Percentiles rank a stretch among this genome's conserved stretches.
Evolutionary conservation across 1,284 basidiomycete species (phyloP).

Genomic region (Ganoderma sp.): DNA sequence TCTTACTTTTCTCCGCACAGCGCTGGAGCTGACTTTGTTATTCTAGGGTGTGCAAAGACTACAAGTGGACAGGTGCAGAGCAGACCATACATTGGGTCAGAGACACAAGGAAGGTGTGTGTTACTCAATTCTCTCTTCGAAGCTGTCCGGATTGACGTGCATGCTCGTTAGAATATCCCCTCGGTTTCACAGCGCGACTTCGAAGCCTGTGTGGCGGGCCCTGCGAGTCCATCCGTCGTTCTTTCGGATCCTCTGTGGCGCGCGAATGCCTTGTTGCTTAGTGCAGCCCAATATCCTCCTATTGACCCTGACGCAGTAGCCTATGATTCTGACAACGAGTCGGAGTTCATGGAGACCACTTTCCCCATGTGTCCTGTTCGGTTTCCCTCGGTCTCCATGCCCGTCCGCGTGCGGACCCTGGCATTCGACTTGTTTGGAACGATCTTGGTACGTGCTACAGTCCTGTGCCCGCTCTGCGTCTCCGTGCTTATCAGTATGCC

Average conservation of each 20-base stretch:
- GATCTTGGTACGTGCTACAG: not conserved
- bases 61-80: not conserved
- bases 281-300: not conserved
- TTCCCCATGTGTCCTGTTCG: not conserved
- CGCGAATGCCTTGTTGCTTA: not conserved
- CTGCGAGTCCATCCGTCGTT: not conserved
- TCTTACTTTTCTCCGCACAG: no score
- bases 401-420: not conserved
- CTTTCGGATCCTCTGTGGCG: not conserved
- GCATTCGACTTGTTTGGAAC: not conserved
- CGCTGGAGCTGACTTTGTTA: not conserved
- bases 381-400: not conserved
- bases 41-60: not conserved
- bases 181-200: not conserved
- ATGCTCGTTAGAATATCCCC: not conserved
- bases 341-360: not conserved
- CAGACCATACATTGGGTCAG: not conserved
- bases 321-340: not conserved
- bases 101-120: not conserved
- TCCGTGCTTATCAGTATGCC: not conserved
- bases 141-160: not conserved
- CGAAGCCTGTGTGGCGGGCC: not conserved
- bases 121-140: not conserved
- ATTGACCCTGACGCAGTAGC: not conserved
- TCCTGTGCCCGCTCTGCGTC: not conserved